These are phyloP conservation scores for Linum lewisii DNA, from an alignment of 345 rosid species.

Conservation along the genomic window DNA sequence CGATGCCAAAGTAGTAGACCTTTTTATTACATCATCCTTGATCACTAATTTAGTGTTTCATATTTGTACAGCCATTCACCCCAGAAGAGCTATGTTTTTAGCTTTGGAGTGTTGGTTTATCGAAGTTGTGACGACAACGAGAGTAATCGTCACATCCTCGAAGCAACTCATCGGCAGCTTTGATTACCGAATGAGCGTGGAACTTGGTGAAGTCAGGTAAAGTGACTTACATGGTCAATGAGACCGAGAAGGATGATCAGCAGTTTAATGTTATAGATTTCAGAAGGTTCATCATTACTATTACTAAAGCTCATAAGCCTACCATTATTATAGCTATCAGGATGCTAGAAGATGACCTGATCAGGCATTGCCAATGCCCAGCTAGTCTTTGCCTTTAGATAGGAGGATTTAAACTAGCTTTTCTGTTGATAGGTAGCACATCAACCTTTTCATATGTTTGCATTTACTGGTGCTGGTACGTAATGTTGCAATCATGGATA, in stretches of 20 bases:
- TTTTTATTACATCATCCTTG: too few relatives aligned
- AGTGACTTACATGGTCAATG: constrained; percentile 47
- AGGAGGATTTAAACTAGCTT: too few relatives aligned
- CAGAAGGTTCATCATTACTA: constrained; percentile 78
- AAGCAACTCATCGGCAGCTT: constrained; percentile 49
- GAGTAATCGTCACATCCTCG: constrained; percentile 59
- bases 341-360: constrained; percentile 93
- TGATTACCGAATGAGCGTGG: constrained; percentile 97
- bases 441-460: too few relatives aligned
- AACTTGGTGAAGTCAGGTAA: constrained; percentile 65
- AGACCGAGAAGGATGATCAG: constrained; percentile 27
- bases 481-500: too few relatives aligned
- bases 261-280: constrained; percentile 59
- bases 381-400: too few relatives aligned
- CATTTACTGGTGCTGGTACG: too few relatives aligned
- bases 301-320: constrained; percentile 89
- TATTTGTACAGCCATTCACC: constrained; percentile 84
- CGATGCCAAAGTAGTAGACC: too few relatives aligned
- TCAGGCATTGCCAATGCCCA: constrained; percentile 73
- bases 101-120: constrained; percentile 83
- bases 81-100: constrained; percentile 85
- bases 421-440: too few relatives aligned
- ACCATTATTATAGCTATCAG: constrained; percentile 68
- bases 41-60: too few relatives aligned
- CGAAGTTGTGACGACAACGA: constrained; percentile 85